Conservation (phyloP, 1,284 basidiomycete genomes). For the Sanguinoderma infundibulare region DNA sequence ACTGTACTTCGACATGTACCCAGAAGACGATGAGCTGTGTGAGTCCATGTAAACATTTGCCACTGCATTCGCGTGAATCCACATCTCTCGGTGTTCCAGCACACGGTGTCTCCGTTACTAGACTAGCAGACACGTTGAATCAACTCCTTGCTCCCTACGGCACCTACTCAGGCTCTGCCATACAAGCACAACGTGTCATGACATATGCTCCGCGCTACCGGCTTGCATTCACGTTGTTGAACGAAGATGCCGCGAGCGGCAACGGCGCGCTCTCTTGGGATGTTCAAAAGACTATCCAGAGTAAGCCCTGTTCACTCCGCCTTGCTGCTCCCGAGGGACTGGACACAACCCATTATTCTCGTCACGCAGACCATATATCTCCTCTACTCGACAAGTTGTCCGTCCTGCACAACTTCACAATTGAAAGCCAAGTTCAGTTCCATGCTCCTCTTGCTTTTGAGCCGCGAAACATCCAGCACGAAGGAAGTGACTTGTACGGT, state of each 20-base stretch:
- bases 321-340: neutral
- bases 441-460: slow-evolving; percentile 89
- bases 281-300: slow-evolving; percentile 60
- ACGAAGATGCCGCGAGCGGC: slow-evolving; percentile 83
- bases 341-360: slow-evolving; percentile 13
- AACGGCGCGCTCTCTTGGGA: slow-evolving; percentile 73
- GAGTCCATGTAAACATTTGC: neutral
- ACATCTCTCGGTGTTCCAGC: neutral
- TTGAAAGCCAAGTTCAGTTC: slow-evolving; percentile 94
- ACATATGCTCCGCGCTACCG: slow-evolving; percentile 83
- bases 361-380: slow-evolving; percentile 66
- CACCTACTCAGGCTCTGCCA: slow-evolving; percentile 35
- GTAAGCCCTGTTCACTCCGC: slow-evolving; percentile 49
- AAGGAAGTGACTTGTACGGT: slow-evolving; percentile 48
- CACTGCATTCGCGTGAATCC: neutral
- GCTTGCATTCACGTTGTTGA: slow-evolving; percentile 82
- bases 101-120: neutral
- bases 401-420: slow-evolving; percentile 84
- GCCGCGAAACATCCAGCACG: slow-evolving; percentile 48
- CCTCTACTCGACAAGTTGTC: slow-evolving; percentile 68
- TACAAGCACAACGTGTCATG: slow-evolving; percentile 54
- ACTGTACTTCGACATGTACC: slow-evolving; percentile 12
- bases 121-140: slow-evolving; percentile 46
- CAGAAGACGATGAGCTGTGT: slow-evolving; percentile 10
- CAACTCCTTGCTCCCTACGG: slow-evolving; percentile 57